Conservation (phyloP, 768 basidiomycete species). For the Naganishia vaughanmartiniae region DNA sequence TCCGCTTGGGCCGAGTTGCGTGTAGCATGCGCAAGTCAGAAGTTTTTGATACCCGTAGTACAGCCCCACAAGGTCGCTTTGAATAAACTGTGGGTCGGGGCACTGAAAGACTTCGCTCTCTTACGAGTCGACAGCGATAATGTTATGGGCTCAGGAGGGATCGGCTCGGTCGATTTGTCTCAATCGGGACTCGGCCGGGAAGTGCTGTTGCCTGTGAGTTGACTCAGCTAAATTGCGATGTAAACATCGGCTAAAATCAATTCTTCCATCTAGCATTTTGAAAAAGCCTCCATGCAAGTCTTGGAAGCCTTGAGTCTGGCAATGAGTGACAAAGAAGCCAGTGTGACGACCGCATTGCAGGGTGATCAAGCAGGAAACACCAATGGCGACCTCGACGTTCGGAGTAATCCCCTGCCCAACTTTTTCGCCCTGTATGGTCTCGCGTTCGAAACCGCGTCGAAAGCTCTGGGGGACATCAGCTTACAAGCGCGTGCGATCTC, state of each 20-base stretch:
- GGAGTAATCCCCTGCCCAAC: slow-evolving; percentile 61
- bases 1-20: slow-evolving; percentile 95
- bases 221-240: background rate
- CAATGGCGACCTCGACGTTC: slow-evolving; percentile 34
- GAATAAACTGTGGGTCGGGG: slow-evolving; percentile 80
- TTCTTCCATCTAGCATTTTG: slow-evolving; percentile 64
- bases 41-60: slow-evolving; percentile 75
- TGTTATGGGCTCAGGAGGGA: slow-evolving; percentile 54
- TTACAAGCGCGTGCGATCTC: slow-evolving; percentile 53
- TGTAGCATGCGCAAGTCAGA: slow-evolving; percentile 69
- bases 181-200: slow-evolving; percentile 87
- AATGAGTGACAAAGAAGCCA: slow-evolving; percentile 71
- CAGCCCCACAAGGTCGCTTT: slow-evolving; percentile 73
- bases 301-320: slow-evolving; percentile 58
- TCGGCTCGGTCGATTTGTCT: slow-evolving; percentile 64
- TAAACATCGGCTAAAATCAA: background rate
- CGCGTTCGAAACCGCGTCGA: slow-evolving; percentile 77
- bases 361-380: slow-evolving; percentile 25
- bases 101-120: slow-evolving; percentile 86
- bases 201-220: slow-evolving; percentile 79
- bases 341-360: slow-evolving; percentile 37
- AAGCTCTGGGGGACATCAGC: slow-evolving; percentile 43
- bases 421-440: slow-evolving; percentile 90
- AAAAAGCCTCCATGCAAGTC: slow-evolving; percentile 68
- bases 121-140: slow-evolving; percentile 80